These are phyloP conservation scores for Didymella pomorum DNA, from an alignment of 2,329 filamentous ascomycete genomes.

Conservation along the genomic window DNA sequence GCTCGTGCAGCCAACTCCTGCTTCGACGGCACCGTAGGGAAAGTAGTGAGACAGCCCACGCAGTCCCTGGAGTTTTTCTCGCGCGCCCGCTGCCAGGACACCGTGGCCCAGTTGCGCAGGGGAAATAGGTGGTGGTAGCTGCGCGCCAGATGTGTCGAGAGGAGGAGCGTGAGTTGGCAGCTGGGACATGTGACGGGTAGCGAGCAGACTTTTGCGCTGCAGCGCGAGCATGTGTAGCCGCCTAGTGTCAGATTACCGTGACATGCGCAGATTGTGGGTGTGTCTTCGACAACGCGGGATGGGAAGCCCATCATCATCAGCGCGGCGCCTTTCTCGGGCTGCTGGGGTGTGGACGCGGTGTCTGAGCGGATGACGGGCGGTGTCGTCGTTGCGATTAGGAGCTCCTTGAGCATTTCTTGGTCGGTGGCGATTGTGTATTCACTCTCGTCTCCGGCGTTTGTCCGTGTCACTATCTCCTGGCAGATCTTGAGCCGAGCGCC, in stretches of 20 bases:
- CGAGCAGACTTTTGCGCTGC: constrained; percentile 85
- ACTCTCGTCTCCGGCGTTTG: constrained; percentile 79
- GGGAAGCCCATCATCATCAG: constrained; percentile 99
- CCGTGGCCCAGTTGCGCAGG: constrained; percentile 86
- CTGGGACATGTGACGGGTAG: constrained; percentile 90
- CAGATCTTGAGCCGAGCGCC: constrained; percentile 93
- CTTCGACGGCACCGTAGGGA: constrained; percentile 61
- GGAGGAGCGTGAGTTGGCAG: constrained; percentile 89
- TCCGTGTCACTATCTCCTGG: constrained; percentile 84
- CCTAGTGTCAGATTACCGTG: constrained; percentile 83
- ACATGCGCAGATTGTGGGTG: constrained; percentile 84
- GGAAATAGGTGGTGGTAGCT: constrained; percentile 53
- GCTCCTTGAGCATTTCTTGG: constrained; percentile 84
- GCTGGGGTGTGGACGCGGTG: constrained; percentile 35
- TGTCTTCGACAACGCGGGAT: constrained; percentile 77
- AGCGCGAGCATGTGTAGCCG: constrained; percentile 91
- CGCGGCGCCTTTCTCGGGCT: constrained; percentile 56
- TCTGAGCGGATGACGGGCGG: constrained; percentile 81
- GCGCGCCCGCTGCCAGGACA: constrained; percentile 78
- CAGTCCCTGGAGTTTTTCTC: constrained; percentile 64
- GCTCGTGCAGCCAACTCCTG: constrained; percentile 18
- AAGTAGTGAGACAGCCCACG: constrained; percentile 77
- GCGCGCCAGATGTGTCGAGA: constrained; percentile 71
- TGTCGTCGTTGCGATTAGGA: constrained; percentile 88
- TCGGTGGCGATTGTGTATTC: constrained; percentile 87